These are phyloP conservation scores for Lecanosticta acicola DNA, from an alignment of 2,329 filamentous ascomycete species.

Conservation along the genomic window DNA sequence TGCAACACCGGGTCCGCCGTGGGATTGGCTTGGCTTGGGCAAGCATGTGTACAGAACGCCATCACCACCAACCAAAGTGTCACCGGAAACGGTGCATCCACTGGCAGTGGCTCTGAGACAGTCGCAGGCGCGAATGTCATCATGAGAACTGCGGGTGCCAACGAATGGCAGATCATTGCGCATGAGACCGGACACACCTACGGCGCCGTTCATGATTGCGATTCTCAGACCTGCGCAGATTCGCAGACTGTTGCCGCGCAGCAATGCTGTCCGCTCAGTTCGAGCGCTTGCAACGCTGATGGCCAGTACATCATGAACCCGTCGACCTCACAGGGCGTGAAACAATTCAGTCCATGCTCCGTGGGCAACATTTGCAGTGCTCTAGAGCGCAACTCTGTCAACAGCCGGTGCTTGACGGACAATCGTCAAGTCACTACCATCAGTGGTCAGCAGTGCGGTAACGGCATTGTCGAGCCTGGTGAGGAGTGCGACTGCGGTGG, in stretches of 20 bases:
- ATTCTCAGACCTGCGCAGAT: constrained; percentile 58
- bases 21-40: constrained; percentile 86
- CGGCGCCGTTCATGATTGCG: constrained; percentile 92
- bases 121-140: constrained; percentile 87
- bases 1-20: constrained; percentile 81
- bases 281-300: constrained; percentile 63
- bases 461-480: constrained; percentile 89
- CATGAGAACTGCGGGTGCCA: constrained; percentile 59
- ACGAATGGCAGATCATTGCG: constrained; percentile 93
- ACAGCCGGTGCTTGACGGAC: constrained; percentile 70
- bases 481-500: constrained; percentile 97
- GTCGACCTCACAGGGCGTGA: constrained; percentile 67
- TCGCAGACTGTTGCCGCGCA: constrained; percentile 54
- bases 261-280: constrained; percentile 75
- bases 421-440: constrained; percentile 80
- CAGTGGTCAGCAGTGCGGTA: constrained; percentile 80
- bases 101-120: constrained; percentile 55
- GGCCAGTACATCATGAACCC: constrained; percentile 95
- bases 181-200: constrained; percentile 94
- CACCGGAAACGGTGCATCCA: constrained; percentile 31
- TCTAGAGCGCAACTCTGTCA: constrained; percentile 69
- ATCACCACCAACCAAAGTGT: constrained; percentile 40
- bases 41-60: constrained; percentile 63
- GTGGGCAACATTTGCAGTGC: constrained; percentile 93
- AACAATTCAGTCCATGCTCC: constrained; percentile 76